Base-by-base conservation (phyloP, 2,329 filamentous ascomycete genomes). In the Apiospora rasikravindrae region DNA sequence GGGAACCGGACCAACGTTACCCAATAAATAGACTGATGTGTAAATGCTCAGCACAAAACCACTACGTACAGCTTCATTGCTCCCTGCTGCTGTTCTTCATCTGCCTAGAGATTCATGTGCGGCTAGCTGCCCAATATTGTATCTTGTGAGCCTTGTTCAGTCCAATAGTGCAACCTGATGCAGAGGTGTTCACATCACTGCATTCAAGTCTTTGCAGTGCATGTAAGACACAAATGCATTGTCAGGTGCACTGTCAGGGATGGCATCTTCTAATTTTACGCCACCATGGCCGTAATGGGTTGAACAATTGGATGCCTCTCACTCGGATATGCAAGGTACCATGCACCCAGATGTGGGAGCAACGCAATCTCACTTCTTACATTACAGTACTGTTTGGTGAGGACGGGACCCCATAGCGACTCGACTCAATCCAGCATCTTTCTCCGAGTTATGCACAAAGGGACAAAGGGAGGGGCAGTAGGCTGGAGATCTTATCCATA, bases 291-390 rank as follows among this genome's bases (percentile, higher is more conserved):
- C 33, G 37, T 61, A 40, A 64, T 29, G 57, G 57, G 57, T 40
- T 64, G 13, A n/a, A 64, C 24, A 40, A 64, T 40, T 40, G 57
- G 57, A 33, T 64, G n/a, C 57, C 33, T 64, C 57, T 24, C 33
- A 40, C 57, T 37, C 53, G 57, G 57, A 33, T 64, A 64, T 64
- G 57, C 57, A 64, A 64, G 57, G 57, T 64, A 64, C 57, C 53
- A 61, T 61, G 53, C 53, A 61, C 19, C 29, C 53, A 37, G 57
- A 64, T 37, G 57, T 40, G 57, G 22, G 57, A 64, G 57, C 57
- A 64, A 64, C 57, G 57, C 11, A 64, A 64, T 64, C 57, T 64
- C 57, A 64, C 57, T n/a, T 40, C 16, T 64, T 64, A 64, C 29
- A 64, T 64, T 64, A 24, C 57, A 64, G 57, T 64, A 64, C 57